Evolutionary conservation across 2,329 filamentous ascomycete species (phyloP).

Genomic region (Chrysoporthe deuterocubensis): DNA sequence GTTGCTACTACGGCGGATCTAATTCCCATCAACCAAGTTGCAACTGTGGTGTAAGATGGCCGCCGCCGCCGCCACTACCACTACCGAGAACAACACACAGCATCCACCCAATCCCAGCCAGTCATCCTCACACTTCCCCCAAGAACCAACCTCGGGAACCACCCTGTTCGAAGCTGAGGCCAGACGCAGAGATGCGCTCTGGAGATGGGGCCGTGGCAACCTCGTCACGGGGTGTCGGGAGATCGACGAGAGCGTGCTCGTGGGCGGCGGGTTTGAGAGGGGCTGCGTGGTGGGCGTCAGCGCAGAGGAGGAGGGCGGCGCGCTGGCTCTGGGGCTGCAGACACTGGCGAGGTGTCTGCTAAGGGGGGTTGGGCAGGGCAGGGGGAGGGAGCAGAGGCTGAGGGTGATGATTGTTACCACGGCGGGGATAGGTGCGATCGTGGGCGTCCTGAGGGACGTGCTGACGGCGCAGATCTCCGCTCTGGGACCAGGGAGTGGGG

Average conservation of each 20-base stretch:
- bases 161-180: conserved; percentile 46
- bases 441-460: conserved; percentile 47
- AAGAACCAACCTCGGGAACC: conserved; percentile 48
- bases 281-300: conserved; percentile 59
- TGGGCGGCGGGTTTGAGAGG: conserved; percentile 49
- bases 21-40: not conserved
- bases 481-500: conserved; percentile 27
- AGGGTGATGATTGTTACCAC: conserved; percentile 54
- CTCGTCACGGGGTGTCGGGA: conserved; percentile 50
- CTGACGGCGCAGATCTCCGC: conserved; percentile 41
- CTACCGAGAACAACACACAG: not conserved
- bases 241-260: conserved; percentile 52
- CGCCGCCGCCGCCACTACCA: not conserved
- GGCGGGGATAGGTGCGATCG: conserved; percentile 45
- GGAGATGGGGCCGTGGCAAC: conserved; percentile 34
- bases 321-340: conserved; percentile 47
- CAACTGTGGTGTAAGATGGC: not conserved
- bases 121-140: not conserved
- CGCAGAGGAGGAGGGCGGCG: conserved; percentile 54
- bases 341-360: conserved; percentile 8
- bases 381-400: conserved; percentile 34
- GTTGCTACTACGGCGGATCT: too few species aligned
- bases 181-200: conserved; percentile 39
- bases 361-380: conserved; percentile 14
- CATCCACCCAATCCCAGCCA: not conserved